Evolutionary conservation across 1,284 basidiomycete species (phyloP), one percentile per base, ranked within the genome.

Genomic region (Cryptococcus floricola): DNA sequence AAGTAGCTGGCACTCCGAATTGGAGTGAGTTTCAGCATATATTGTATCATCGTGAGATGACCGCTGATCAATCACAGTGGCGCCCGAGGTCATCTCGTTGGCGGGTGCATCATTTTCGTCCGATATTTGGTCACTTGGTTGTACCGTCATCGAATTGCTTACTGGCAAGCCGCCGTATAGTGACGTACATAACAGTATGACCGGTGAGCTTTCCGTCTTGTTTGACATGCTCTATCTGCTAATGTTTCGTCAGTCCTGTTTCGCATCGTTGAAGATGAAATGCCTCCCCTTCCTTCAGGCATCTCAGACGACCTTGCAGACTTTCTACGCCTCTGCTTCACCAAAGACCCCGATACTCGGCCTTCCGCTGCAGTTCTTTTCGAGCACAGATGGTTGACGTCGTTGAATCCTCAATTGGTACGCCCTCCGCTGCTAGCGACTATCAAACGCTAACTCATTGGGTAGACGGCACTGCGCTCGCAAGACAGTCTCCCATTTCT

Each of bases 401-500:
- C 83, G 64, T 91, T 88, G 82, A 84, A 83, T 31, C 82, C 83
- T 25, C 81, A 87, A 68, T 87, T 89, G 80, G 89, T 89, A 67
- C 41, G 87, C 87, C 39, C 9, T 28, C 48, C n/a, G 9, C 5
- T 38, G 23, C 50, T 19, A n/a, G 34, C 28, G 41, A 31, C 39
- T 39, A 9, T 47, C 27, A 12, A 14, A 25, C 5, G 42, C n/a
- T 44, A 25, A 44, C 42, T 44, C 9, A 12, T 44, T 1, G 16
- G n/a, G 14, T 19, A 44, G n/a, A 45, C 90, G 87, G 86, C 88
- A 59, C 77, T 92, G 23, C 87, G 89, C 19, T 87, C 87, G 39
- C 89, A 96, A 72, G 94, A 97, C 68, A 93, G 89, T 65, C 89
- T 97, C 39, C 93, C 93, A 4, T 96, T 95, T 81, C 80, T 95